Evolutionary conservation across 345 rosid genomes (phyloP), one percentile per base, ranked within the genome.

Genomic region (Citrus hindsii): DNA sequence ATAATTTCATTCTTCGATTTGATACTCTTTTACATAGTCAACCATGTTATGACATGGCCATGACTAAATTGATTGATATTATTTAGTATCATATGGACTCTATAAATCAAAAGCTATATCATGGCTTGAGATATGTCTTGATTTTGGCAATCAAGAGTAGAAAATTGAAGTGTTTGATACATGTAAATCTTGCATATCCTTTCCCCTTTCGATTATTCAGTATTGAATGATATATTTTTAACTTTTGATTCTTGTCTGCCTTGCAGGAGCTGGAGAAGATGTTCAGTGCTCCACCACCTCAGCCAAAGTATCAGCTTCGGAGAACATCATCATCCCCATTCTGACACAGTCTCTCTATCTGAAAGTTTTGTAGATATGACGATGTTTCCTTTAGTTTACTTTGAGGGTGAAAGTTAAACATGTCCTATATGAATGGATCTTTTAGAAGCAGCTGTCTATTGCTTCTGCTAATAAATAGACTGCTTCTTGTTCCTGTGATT

Each of bases 281-380:
- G 85, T 85, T 91, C 35, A 76, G 75, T 56, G 88, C 84, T 67
- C 93, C 89, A 48, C 88, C 91, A 28, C 92, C 90, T 14, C 86
- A 88, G 77, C 93, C 90, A 30, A 93, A 85, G 78, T 84, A 82
- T 82, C 95, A 89, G 83, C 94, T 91, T 48, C 86, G 94, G 6
- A 81, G 97, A 82, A 90, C 95, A 40, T 75, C 92, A 48, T 90
- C 97, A 5, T 88, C 93, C 65, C 80, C 92, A 66, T 85, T 89
- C 85, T 92, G 83, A 89, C 66, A 89, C 62, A 9, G 76, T 28
- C 71, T 35, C 72, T 64, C 58, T 24, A 46, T 64, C 59, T 35
- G 74, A 67, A 78, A 71, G 78, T 78, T 78, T 72, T 84, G 86
- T 84, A 84, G 84, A 81, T 79, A 75, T 60, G 71, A 67, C 30